Conservation (phyloP, 148 eudicot species). For the Rhododendron mucronatum region DNA sequence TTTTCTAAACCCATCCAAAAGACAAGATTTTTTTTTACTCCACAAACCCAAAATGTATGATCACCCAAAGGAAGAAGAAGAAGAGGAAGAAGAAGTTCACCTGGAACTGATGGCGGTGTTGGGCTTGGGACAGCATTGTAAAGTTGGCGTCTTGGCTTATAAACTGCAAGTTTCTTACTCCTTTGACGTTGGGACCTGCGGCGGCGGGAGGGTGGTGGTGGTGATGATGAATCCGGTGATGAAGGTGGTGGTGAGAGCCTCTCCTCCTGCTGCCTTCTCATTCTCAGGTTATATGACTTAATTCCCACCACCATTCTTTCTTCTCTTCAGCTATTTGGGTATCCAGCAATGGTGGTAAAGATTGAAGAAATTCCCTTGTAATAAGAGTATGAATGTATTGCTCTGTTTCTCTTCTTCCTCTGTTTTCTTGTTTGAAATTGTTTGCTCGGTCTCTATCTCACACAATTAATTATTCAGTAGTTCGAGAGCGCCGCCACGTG, state of each 20-base stretch:
- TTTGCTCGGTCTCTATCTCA: background rate
- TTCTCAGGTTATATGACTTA: background rate
- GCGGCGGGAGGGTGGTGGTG: background rate
- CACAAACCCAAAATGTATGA: background rate
- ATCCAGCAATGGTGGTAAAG: background rate
- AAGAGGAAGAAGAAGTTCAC: background rate
- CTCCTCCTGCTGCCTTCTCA: background rate
- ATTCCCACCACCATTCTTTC: background rate
- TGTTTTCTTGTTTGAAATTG: background rate
- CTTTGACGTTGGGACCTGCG: background rate
- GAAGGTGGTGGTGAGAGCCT: background rate
- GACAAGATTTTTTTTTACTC: background rate
- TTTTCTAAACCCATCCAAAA: background rate
- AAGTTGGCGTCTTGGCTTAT: background rate
- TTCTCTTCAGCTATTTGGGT: background rate
- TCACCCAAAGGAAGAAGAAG: background rate
- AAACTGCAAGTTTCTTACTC: background rate
- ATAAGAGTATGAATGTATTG: no score
- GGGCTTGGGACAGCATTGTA: background rate
- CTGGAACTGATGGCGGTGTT: background rate
- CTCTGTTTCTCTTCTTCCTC: background rate
- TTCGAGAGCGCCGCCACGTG: no score
- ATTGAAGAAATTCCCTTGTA: no score
- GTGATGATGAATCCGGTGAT: background rate
- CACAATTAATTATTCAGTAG: background rate